These are phyloP conservation scores for Penicillium ucsense DNA, from an alignment of 495 filamentous ascomycete genomes.

Conservation along the genomic window DNA sequence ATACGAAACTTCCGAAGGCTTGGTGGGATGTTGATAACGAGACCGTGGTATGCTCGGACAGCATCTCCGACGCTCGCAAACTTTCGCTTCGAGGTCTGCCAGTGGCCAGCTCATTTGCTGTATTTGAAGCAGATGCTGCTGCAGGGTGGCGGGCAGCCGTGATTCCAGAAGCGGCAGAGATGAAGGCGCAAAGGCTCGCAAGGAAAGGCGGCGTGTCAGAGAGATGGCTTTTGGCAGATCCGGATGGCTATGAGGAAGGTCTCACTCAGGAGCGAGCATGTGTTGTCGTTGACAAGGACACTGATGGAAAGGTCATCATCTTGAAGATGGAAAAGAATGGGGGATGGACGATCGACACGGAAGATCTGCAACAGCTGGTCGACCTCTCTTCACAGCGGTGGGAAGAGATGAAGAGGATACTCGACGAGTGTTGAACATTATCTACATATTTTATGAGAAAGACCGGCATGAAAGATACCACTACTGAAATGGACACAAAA, in stretches of 20 bases:
- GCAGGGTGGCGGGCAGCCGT: slow-evolving; percentile 29
- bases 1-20: slow-evolving; percentile 70
- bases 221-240: slow-evolving; percentile 75
- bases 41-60: slow-evolving; percentile 62
- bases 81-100: slow-evolving; percentile 52
- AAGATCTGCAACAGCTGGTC: slow-evolving; percentile 46
- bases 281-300: slow-evolving; percentile 59
- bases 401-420: slow-evolving; percentile 39
- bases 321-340: slow-evolving; percentile 71
- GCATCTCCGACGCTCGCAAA: slow-evolving; percentile 33
- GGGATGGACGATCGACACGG: slow-evolving; percentile 51
- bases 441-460: slow-evolving; percentile 6
- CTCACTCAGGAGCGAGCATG: slow-evolving; percentile 65
- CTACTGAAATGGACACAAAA: not conserved
- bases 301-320: slow-evolving; percentile 44
- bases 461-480: slow-evolving; percentile 23
- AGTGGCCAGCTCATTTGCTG: slow-evolving; percentile 59
- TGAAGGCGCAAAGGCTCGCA: slow-evolving; percentile 16
- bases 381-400: slow-evolving; percentile 44
- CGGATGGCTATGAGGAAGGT: slow-evolving; percentile 81
- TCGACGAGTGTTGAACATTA: slow-evolving; percentile 27
- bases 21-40: slow-evolving; percentile 81
- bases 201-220: slow-evolving; percentile 28
- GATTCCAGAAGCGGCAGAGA: slow-evolving; percentile 32
- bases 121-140: slow-evolving; percentile 59